A percentile compares a stretch with the other conserved stretches of the same genome.
Evolutionary conservation across 1,284 basidiomycete genomes (phyloP).

Genomic region (Heliocybe sulcata): DNA sequence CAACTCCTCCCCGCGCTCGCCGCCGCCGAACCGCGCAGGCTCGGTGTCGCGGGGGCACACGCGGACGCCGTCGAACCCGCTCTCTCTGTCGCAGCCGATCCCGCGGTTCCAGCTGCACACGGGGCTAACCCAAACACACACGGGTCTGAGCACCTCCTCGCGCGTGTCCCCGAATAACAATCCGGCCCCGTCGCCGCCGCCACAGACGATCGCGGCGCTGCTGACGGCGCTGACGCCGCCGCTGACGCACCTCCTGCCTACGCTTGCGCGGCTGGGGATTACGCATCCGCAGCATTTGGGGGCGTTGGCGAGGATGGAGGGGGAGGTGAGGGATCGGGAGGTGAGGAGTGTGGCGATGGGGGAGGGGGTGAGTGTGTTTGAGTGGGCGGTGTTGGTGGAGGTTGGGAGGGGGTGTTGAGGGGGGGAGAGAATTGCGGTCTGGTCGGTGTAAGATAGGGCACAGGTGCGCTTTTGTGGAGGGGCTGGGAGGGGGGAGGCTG

Average conservation of each 20-base stretch:
- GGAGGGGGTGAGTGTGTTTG: constrained; percentile 2
- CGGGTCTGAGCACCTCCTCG: too few relatives aligned
- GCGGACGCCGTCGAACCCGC: neutral
- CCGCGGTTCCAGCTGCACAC: neutral
- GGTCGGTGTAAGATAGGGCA: neutral
- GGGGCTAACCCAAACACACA: too few relatives aligned
- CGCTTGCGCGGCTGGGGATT: neutral
- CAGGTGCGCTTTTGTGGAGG: neutral
- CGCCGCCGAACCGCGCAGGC: neutral
- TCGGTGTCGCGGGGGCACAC: neutral
- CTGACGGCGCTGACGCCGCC: neutral
- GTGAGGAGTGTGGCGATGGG: neutral
- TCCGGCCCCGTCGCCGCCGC: neutral
- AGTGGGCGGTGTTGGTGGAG: constrained; percentile 1
- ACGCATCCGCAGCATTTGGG: neutral
- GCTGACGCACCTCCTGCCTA: neutral
- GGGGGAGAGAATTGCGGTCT: neutral
- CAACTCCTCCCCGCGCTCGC: neutral
- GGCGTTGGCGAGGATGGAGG: neutral
- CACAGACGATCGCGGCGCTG: neutral
- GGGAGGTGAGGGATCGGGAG: neutral
- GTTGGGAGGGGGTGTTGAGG: neutral
- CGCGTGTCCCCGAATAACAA: neutral
- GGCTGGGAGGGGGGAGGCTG: too few relatives aligned
- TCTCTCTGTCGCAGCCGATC: neutral